Conservation (phyloP, 768 basidiomycete species). For the Lentinus tigrinus region DNA sequence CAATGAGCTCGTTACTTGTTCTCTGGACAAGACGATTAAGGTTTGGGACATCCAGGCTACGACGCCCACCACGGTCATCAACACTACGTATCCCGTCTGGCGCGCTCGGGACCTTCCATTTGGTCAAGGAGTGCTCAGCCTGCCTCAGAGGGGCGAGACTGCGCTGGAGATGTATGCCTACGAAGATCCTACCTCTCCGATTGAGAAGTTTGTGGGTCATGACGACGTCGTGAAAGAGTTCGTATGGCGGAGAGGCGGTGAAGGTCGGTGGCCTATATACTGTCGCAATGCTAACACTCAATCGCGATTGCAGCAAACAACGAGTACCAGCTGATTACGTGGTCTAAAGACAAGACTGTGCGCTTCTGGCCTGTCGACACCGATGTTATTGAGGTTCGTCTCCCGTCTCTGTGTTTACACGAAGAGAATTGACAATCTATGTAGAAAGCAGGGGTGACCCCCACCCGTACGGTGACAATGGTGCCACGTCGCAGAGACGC, state of each 20-base stretch:
- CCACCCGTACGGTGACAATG: constrained; percentile 12
- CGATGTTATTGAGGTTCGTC: constrained; percentile 63
- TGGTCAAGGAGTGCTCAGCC: constrained; percentile 79
- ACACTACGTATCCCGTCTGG: constrained; percentile 91
- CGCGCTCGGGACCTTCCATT: constrained; percentile 91
- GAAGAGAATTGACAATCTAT: neutral
- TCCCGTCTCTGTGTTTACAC: neutral
- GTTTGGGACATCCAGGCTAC: constrained; percentile 64
- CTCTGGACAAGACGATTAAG: constrained; percentile 92
- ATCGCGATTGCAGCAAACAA: constrained; percentile 29
- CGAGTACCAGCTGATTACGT: constrained; percentile 68
- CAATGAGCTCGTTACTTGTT: constrained; percentile 91
- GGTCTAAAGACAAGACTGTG: constrained; percentile 89
- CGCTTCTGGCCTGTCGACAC: constrained; percentile 86
- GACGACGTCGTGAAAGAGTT: constrained; percentile 96
- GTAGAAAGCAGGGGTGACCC: constrained; percentile 29
- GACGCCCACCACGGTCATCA: constrained; percentile 37
- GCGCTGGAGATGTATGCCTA: constrained; percentile 79
- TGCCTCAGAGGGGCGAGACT: constrained; percentile 87
- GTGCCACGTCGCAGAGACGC: constrained; percentile 20
- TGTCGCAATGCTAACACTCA: neutral
- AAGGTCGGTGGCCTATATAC: constrained; percentile 38
- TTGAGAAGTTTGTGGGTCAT: constrained; percentile 84
- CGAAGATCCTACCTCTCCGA: constrained; percentile 44
- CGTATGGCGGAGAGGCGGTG: constrained; percentile 81